Evolutionary conservation across 2,329 filamentous ascomycete genomes (phyloP).

Genomic region (Xylariaceae sp.): DNA sequence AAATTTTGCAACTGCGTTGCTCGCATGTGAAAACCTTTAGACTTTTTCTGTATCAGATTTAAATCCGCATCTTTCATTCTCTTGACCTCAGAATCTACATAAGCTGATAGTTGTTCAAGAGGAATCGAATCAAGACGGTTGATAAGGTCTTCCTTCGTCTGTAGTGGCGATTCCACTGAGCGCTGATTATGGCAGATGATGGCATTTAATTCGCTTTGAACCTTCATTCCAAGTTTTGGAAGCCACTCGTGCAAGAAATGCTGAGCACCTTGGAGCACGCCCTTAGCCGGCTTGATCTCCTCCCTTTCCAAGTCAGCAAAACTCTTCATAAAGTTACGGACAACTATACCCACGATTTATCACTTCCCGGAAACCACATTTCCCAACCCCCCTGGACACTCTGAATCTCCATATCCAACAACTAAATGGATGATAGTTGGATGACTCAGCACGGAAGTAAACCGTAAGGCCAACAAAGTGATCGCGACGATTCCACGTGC

Average conservation of each 20-base stretch:
- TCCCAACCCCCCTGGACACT: neutral
- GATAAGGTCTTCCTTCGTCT: neutral
- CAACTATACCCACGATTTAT: neutral
- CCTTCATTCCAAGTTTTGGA: neutral
- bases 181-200: neutral
- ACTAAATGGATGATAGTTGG: too few relatives aligned
- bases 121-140: neutral
- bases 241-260: neutral
- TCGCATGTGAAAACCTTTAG: neutral
- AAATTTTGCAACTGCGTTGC: constrained; percentile 5
- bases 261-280: neutral
- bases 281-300: constrained; percentile 6
- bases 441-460: too few relatives aligned
- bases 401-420: too few relatives aligned
- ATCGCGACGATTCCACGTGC: too few relatives aligned
- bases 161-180: neutral
- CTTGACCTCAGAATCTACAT: neutral
- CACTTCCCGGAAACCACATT: neutral
- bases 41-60: neutral
- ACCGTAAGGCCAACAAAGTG: too few relatives aligned
- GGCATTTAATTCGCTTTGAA: neutral
- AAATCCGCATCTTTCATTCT: neutral
- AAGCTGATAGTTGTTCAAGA: neutral
- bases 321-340: neutral
- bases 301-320: constrained; percentile 2